Evolutionary conservation across 495 filamentous ascomycete species (phyloP).

Genomic region (Neurospora pannonica): DNA sequence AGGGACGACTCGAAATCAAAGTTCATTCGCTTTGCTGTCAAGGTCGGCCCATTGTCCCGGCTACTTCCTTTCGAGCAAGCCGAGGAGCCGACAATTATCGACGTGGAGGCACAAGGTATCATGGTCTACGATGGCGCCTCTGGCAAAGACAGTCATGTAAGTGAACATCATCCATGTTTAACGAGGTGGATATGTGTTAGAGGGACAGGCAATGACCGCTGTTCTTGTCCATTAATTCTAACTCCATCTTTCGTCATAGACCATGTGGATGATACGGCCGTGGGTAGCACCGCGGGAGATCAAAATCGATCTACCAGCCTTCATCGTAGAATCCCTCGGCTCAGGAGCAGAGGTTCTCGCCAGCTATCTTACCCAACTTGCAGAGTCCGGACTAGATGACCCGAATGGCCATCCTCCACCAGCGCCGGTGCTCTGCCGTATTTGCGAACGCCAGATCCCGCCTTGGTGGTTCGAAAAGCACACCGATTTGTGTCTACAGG

Average conservation of each 20-base stretch:
- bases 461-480: conserved; percentile 99
- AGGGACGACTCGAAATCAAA: conserved; percentile 88
- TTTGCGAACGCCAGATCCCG: conserved; percentile 95
- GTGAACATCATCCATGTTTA: conserved; percentile 22
- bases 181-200: background rate
- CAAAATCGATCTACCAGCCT: conserved; percentile 81
- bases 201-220: background rate
- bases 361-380: conserved; percentile 79
- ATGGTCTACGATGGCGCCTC: conserved; percentile 90
- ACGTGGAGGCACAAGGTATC: conserved; percentile 91
- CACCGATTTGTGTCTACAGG: conserved; percentile 88
- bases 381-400: conserved; percentile 77
- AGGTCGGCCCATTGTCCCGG: conserved; percentile 65
- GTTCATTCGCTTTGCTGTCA: conserved; percentile 76
- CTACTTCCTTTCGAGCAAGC: conserved; percentile 44
- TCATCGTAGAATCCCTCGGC: conserved; percentile 90
- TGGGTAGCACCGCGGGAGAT: conserved; percentile 81
- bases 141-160: conserved; percentile 81
- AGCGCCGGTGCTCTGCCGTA: conserved; percentile 83
- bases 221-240: conserved; percentile 11
- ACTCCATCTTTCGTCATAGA: conserved; percentile 40
- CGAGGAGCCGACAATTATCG: conserved; percentile 47
- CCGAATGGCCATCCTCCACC: conserved; percentile 77
- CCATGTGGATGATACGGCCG: conserved; percentile 99
- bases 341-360: conserved; percentile 92